These are phyloP conservation scores for Luffa aegyptiaca DNA, from an alignment of 306 rosid genomes.

Conservation along the genomic window DNA sequence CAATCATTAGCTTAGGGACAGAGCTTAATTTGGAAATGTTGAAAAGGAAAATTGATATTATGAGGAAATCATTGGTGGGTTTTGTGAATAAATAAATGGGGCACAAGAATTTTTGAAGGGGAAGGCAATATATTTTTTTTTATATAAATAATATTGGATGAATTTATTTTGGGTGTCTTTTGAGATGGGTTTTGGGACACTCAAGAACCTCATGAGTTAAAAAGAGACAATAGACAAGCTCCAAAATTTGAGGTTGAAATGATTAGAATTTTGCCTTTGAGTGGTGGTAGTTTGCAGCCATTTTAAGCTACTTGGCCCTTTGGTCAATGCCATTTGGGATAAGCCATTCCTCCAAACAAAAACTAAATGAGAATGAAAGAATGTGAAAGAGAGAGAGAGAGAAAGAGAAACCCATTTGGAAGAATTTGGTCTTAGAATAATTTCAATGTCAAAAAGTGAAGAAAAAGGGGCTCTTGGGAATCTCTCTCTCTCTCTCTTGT, in stretches of 20 bases:
- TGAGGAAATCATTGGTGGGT: not conserved
- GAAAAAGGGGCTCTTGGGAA: not conserved
- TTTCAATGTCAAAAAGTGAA: not conserved
- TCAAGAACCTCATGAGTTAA: slow-evolving; percentile 3
- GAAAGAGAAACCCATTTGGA: not conserved
- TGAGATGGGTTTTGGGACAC: slow-evolving; percentile 46
- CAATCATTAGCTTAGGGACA: not conserved
- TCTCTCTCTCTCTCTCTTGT: slow-evolving; percentile 5
- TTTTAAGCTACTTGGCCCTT: slow-evolving; percentile 20
- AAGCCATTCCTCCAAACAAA: not conserved
- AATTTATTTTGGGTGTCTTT: slow-evolving; percentile 37
- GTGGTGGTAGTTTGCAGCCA: slow-evolving; percentile 21
- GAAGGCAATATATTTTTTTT: not conserved
- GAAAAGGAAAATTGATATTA: not conserved
- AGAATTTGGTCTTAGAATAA: slow-evolving; percentile 8
- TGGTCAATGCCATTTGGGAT: slow-evolving; percentile 19
- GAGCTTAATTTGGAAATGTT: not conserved
- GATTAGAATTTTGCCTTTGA: not conserved
- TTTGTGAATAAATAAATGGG: slow-evolving; percentile 5
- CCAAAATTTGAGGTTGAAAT: slow-evolving; percentile 17
- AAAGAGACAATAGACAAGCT: not conserved
- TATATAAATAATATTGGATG: not conserved
- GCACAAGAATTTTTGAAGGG: not conserved
- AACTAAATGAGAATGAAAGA: not conserved
- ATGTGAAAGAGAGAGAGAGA: not conserved